Evolutionary conservation across 139 green algal genomes (phyloP).

Genomic region (Coelastrella sp.): DNA sequence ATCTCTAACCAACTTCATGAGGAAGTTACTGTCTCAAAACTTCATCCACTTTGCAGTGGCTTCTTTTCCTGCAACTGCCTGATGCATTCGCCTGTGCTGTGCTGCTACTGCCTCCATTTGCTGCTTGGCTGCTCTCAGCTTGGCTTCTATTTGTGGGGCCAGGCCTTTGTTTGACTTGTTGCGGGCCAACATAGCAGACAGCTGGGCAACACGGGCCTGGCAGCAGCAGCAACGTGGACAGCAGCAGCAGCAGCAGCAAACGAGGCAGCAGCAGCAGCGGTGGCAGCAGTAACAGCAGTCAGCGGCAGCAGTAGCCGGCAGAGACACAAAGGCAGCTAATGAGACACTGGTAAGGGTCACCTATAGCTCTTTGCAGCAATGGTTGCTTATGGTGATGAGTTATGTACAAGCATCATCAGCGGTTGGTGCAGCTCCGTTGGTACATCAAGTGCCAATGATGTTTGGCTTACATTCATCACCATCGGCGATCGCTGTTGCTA

Average conservation of each 20-base stretch:
- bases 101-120: slow-evolving; percentile 12
- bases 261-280: neutral
- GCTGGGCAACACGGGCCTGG: slow-evolving; percentile 19
- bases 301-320: neutral
- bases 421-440: no score
- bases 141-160: slow-evolving; percentile 35
- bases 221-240: neutral
- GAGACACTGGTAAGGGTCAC: no score
- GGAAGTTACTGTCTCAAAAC: neutral
- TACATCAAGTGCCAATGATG: no score
- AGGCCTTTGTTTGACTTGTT: slow-evolving; percentile 41
- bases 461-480: no score
- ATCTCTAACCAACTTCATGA: neutral
- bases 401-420: no score
- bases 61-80: slow-evolving; percentile 6
- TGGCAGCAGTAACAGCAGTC: neutral
- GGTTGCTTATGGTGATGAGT: no score
- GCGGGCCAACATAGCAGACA: slow-evolving; percentile 24
- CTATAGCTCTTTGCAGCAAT: no score
- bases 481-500: no score
- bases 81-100: slow-evolving; percentile 30
- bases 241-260: neutral
- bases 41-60: slow-evolving; percentile 41
- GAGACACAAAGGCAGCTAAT: no score
- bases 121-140: slow-evolving; percentile 25